Evolutionary conservation across 208 protist species (phyloP).

Genomic region (Herpetomonas muscarum): DNA sequence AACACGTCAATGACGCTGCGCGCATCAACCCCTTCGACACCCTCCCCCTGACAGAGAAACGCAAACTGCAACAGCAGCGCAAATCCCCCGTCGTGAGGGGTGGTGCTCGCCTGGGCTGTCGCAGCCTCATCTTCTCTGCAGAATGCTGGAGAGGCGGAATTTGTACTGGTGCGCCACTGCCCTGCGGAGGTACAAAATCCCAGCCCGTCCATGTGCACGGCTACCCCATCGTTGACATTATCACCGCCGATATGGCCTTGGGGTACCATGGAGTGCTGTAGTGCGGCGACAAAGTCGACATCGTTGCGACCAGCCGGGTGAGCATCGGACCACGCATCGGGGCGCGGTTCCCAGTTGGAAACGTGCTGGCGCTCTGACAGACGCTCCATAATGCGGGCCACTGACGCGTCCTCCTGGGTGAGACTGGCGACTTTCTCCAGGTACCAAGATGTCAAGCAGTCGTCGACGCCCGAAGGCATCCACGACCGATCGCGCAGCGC

Average conservation of each 20-base stretch:
- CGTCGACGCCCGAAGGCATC: conserved; percentile 8
- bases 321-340: neutral
- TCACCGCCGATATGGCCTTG: neutral
- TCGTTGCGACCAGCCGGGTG: neutral
- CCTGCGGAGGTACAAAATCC: neutral
- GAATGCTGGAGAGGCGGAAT: too few species aligned
- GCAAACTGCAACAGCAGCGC: conserved; percentile 12
- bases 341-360: too few species aligned
- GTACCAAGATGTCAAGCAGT: conserved; percentile 45
- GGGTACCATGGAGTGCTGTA: neutral
- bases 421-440: conserved; percentile 44
- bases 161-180: too few species aligned
- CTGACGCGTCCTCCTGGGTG: too few species aligned
- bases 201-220: neutral
- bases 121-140: too few species aligned
- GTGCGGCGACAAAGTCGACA: neutral
- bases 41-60: neutral
- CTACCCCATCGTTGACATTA: neutral
- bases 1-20: conserved; percentile 8
- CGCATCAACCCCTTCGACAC: conserved; percentile 2
- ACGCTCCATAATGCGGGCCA: neutral
- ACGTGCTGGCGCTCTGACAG: too few species aligned
- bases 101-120: too few species aligned
- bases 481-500: conserved; percentile 13
- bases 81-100: conserved; percentile 14